Conservation (phyloP, 2,329 filamentous ascomycete species). For the Beauveria sp. region DNA sequence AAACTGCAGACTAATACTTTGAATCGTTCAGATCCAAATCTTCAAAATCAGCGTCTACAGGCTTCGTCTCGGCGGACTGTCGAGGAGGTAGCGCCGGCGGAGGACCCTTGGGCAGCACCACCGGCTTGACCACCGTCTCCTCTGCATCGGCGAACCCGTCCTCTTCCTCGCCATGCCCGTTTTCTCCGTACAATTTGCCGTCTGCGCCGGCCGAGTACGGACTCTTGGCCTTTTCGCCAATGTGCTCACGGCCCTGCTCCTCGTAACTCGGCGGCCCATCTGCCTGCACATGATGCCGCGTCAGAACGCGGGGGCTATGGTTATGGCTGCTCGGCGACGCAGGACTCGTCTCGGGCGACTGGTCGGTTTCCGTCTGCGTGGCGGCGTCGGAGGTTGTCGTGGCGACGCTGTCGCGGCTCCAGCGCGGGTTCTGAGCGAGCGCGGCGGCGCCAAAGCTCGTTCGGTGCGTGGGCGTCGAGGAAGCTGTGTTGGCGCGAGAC, state of each 20-base stretch:
- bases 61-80: background rate
- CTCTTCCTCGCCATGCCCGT: background rate
- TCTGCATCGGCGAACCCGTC: background rate
- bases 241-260: background rate
- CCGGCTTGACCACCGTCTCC: background rate
- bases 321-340: background rate
- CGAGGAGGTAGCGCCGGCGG: conserved; percentile 9
- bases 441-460: background rate
- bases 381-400: background rate
- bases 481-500: conserved; percentile 5
- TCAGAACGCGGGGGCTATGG: background rate
- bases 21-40: conserved; percentile 8
- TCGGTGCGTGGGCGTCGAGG: background rate
- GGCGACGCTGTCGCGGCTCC: background rate
- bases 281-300: background rate
- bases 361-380: background rate
- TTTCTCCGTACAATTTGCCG: background rate
- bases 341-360: background rate
- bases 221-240: background rate
- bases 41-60: conserved; percentile 3
- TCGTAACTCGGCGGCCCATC: background rate
- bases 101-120: conserved; percentile 7
- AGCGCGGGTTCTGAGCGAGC: background rate
- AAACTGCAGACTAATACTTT: background rate
- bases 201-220: background rate